A percentile compares a stretch with the other conserved stretches of the same genome.
These are phyloP conservation scores for Elsinoe ampelina DNA, from an alignment of 2,329 filamentous ascomycete genomes.

Conservation along the genomic window DNA sequence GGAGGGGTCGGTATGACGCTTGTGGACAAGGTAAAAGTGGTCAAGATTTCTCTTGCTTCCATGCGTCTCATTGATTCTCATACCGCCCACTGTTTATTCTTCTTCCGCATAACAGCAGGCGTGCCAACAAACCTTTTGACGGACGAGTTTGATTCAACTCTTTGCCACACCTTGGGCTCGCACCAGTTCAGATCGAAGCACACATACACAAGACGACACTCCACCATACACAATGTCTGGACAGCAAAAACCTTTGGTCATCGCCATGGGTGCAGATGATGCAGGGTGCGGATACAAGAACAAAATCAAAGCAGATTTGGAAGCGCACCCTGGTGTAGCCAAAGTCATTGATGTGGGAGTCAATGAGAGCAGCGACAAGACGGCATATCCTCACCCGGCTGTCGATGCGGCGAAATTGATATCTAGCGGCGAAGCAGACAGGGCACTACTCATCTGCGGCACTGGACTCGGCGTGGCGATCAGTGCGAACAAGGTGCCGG, in stretches of 20 bases:
- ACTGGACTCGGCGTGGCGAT: constrained; percentile 83
- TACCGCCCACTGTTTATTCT: background rate
- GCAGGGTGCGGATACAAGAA: constrained; percentile 73
- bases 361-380: constrained; percentile 57
- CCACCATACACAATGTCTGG: background rate
- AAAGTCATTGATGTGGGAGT: constrained; percentile 68
- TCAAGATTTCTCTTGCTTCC: background rate
- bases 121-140: too few species aligned
- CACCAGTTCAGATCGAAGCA: background rate
- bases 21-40: background rate
- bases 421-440: constrained; percentile 57
- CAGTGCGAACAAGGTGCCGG: constrained; percentile 77
- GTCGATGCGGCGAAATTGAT: constrained; percentile 61
- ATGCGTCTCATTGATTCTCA: background rate
- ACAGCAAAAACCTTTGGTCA: constrained; percentile 37
- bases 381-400: constrained; percentile 71
- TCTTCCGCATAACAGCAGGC: too few species aligned
- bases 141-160: too few species aligned
- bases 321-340: constrained; percentile 56
- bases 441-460: constrained; percentile 73
- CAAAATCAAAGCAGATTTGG: constrained; percentile 63
- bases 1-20: constrained; percentile 12
- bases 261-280: constrained; percentile 58
- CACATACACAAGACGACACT: background rate
- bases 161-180: too few species aligned